Conservation (phyloP, 78 protist genomes). For the Pelomyxa schiedti region DNA sequence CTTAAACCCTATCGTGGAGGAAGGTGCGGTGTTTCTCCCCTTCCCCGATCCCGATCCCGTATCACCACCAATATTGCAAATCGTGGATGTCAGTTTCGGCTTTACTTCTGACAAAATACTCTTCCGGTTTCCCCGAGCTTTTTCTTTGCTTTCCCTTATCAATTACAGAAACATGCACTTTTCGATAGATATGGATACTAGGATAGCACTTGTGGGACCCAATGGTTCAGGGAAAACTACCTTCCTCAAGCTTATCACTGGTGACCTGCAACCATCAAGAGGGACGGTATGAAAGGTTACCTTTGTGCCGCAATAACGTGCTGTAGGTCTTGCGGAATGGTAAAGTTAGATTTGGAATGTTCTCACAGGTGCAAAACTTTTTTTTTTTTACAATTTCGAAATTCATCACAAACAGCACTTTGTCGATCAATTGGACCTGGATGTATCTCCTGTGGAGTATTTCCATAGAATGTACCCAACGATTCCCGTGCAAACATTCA, state of each 20-base stretch:
- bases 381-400: no score
- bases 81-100: conserved; percentile 69
- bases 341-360: conserved; percentile 56
- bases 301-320: not conserved
- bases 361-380: no score
- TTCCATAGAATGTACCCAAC: conserved; percentile 47
- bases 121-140: conserved; percentile 54
- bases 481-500: not conserved
- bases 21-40: conserved; percentile 46
- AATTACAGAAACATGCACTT: no score
- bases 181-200: conserved; percentile 56
- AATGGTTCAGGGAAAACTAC: conserved; percentile 93
- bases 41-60: conserved; percentile 54
- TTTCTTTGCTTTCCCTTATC: no score
- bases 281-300: conserved; percentile 15
- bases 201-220: conserved; percentile 84
- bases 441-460: conserved; percentile 63
- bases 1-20: conserved; percentile 52
- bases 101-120: conserved; percentile 40
- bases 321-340: conserved; percentile 34
- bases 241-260: conserved; percentile 66
- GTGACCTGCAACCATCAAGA: conserved; percentile 57
- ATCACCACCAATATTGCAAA: conserved; percentile 58
- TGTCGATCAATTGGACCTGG: conserved; percentile 70
- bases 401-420: no score